Conservation (phyloP, 768 basidiomycete genomes). For the Russula ochroleuca region DNA sequence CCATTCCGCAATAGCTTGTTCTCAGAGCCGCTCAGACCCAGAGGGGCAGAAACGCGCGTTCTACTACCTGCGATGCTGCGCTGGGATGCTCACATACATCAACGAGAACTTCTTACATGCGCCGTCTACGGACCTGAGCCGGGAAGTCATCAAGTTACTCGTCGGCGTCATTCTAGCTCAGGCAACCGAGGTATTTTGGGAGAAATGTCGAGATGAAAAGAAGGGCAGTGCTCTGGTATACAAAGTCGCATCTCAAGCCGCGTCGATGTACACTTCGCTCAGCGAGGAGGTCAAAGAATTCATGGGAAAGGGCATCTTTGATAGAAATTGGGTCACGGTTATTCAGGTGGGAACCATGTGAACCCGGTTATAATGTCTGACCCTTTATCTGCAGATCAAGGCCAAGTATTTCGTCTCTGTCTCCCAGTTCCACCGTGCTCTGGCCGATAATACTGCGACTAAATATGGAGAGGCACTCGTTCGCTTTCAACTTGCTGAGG, state of each 20-base stretch:
- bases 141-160: constrained; percentile 92
- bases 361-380: constrained; percentile 7
- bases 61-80: constrained; percentile 82
- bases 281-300: constrained; percentile 94
- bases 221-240: constrained; percentile 71
- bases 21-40: constrained; percentile 65
- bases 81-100: constrained; percentile 97
- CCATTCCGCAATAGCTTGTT: constrained; percentile 84
- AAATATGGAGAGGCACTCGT: constrained; percentile 87
- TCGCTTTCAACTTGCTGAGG: constrained; percentile 71
- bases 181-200: constrained; percentile 93
- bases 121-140: constrained; percentile 88
- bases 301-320: constrained; percentile 93
- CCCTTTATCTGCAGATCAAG: constrained; percentile 61
- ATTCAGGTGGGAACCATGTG: constrained; percentile 54
- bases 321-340: constrained; percentile 88
- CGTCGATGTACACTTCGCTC: constrained; percentile 74
- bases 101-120: constrained; percentile 99
- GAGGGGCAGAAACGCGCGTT: constrained; percentile 56
- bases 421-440: constrained; percentile 80
- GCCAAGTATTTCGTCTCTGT: constrained; percentile 84
- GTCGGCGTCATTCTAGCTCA: constrained; percentile 86
- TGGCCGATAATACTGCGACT: constrained; percentile 67
- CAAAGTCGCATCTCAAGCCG: constrained; percentile 81
- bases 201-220: constrained; percentile 92